phyloP scores from a whole-genome alignment of 306 rosid species.

The Abrus pulchellus region DNA sequence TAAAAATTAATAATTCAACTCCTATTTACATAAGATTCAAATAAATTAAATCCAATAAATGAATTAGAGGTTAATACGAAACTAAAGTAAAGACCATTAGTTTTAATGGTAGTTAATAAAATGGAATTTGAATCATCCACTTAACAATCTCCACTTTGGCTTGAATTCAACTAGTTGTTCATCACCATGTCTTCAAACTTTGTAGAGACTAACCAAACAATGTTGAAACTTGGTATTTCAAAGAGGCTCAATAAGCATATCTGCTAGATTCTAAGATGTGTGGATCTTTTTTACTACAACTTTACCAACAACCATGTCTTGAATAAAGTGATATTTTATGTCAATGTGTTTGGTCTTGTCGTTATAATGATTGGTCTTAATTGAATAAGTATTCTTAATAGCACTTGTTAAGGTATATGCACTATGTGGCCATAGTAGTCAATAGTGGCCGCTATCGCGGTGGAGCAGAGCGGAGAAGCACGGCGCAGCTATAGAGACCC shows the following conservation, averaged over 20 bases:
- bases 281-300: neutral
- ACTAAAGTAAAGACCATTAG: neutral
- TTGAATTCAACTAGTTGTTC: neutral
- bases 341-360: neutral
- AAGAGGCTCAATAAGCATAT: neutral
- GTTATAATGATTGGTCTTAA: neutral
- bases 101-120: neutral
- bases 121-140: neutral
- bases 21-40: neutral
- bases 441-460: too few relatives aligned
- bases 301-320: neutral
- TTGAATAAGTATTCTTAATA: neutral
- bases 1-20: neutral
- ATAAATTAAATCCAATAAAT: neutral
- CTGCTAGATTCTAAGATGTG: neutral
- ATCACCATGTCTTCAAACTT: neutral
- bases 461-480: too few relatives aligned
- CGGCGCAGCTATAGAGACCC: too few relatives aligned
- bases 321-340: neutral
- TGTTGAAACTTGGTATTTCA: neutral
- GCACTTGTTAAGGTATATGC: neutral
- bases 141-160: neutral
- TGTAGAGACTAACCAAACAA: neutral
- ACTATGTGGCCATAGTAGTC: too few relatives aligned
- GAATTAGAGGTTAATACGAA: neutral